Evolutionary conservation across 2,329 filamentous ascomycete genomes (phyloP), one percentile per base, ranked within the genome.

Genomic region (Curvularia lunata): DNA sequence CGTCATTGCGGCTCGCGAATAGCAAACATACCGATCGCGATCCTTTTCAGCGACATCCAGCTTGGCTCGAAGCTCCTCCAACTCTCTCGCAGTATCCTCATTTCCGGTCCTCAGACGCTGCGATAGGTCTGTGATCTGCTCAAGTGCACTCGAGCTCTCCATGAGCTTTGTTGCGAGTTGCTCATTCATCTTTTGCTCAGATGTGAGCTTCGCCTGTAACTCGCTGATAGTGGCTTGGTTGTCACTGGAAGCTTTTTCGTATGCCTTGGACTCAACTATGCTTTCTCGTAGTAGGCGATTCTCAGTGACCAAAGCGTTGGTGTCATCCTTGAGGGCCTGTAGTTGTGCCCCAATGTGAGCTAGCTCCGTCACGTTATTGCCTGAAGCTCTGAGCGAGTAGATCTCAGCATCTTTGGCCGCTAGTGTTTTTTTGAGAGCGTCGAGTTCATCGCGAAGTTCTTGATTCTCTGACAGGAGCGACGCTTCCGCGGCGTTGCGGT

Each of bases 1-100:
- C 6, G 6, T 37, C 34, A n/a, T 37, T 16, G 5, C n/a, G 6
- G 34, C 28, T 30, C 18, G 25, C 10, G n/a, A 42, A 25, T 18
- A 19, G n/a, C n/a, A 30, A 19, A 46, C 41, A 27, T 52, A 52
- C 50, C 30, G 28, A 43, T 52, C 41, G 16, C 50, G 41, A 5
- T 16, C 28, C 9, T 34, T 9, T n/a, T 46, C 30, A 5, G 30
- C 21, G 2, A 18, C 13, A 1, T 42, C 30, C 3, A 52, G 21
- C 32, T 34, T 18, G 3, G 25, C 4, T 9, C 37, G 8, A 4
- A 37, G 21, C 4, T 9, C 21, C 2, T 42, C 23, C 12, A 25
- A 3, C 5, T 42, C 23, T 13, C 13, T 25, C 21, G 9, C 40
- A n/a, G 8, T n/a, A 8, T n/a, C 13, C 6, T 25, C 7, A 13